Percentiles rank a stretch among this genome's conserved stretches.
Evolutionary conservation across 140 eudicot genomes (phyloP).

Genomic region (Stevia rebaudiana): DNA sequence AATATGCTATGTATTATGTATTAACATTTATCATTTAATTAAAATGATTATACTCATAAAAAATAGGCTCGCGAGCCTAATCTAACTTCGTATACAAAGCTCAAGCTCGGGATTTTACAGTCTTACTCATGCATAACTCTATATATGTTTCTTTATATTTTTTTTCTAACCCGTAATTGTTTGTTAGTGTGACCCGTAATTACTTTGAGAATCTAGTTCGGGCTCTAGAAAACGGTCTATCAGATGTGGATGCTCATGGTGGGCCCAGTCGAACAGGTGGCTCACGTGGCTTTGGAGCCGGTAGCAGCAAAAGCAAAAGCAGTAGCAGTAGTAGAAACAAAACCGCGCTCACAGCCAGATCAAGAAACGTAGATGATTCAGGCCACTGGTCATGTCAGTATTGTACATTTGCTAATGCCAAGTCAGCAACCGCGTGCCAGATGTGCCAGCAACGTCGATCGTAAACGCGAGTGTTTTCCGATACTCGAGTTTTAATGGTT

Average conservation of each 20-base stretch:
- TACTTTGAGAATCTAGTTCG: conserved; percentile 91
- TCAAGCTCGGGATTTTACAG: not conserved
- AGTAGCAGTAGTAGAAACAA: conserved; percentile 39
- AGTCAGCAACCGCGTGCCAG: conserved; percentile 59
- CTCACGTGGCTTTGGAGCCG: conserved; percentile 54
- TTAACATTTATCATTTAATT: too few relatives aligned
- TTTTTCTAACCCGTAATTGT: not conserved
- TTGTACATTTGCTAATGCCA: conserved; percentile 81
- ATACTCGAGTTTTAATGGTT: conserved; percentile 9
- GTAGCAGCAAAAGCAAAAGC: conserved; percentile 43
- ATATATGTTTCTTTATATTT: not conserved
- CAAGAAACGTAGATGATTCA: conserved; percentile 64
- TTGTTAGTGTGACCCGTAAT: conserved; percentile 50
- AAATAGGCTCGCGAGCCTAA: not conserved
- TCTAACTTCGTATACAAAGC: not conserved
- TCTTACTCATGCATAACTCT: not conserved
- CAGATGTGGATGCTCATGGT: conserved; percentile 84
- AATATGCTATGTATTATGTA: not conserved
- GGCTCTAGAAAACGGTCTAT: conserved; percentile 83
- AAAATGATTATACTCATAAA: not conserved
- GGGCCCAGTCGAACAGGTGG: conserved; percentile 57
- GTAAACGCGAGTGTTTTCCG: not conserved
- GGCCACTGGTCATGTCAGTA: conserved; percentile 84
- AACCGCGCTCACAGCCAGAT: conserved; percentile 43
- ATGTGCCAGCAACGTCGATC: conserved; percentile 84